Evolutionary conservation across 2,329 filamentous ascomycete genomes (phyloP).

Genomic region (Hypomyces rosellus): DNA sequence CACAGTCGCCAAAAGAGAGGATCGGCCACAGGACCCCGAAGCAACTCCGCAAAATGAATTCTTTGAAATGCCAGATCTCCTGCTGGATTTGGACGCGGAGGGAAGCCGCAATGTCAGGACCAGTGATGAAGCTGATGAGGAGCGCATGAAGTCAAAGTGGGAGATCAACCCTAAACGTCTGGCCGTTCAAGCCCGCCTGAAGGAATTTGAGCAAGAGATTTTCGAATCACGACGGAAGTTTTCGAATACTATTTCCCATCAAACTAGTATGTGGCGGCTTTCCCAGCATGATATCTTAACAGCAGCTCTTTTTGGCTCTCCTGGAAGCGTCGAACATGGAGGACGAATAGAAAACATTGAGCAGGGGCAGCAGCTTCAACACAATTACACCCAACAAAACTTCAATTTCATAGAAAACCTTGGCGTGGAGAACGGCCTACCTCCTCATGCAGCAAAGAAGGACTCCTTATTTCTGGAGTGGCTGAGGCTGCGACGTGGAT

Average conservation of each 20-base stretch:
- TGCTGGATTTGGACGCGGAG: slow-evolving; percentile 49
- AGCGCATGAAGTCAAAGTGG: slow-evolving; percentile 25
- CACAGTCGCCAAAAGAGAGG: slow-evolving; percentile 16
- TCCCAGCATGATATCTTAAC: slow-evolving; percentile 38
- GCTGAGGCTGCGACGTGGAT: slow-evolving; percentile 25
- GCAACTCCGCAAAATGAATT: slow-evolving; percentile 19
- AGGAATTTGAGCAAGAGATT: slow-evolving; percentile 24
- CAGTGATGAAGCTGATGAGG: slow-evolving; percentile 31
- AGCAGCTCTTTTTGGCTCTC: slow-evolving; percentile 27
- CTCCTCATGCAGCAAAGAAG: slow-evolving; percentile 19
- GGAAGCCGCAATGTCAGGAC: slow-evolving; percentile 37
- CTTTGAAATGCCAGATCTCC: slow-evolving; percentile 35
- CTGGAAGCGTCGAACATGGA: not conserved
- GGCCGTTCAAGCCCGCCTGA: slow-evolving; percentile 21
- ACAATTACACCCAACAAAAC: too few relatives aligned
- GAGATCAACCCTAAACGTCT: slow-evolving; percentile 16
- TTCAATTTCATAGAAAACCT: slow-evolving; percentile 15
- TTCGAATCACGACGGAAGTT: slow-evolving; percentile 20
- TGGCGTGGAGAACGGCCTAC: slow-evolving; percentile 25
- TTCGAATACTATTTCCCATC: slow-evolving; percentile 18
- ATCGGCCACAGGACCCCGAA: slow-evolving; percentile 7
- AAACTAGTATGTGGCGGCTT: slow-evolving; percentile 31
- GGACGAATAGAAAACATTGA: not conserved
- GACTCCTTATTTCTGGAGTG: slow-evolving; percentile 30
- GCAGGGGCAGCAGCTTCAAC: not conserved